These are phyloP conservation scores for Trichoderma citrinoviride DNA, from an alignment of 2,329 filamentous ascomycete genomes.

Conservation along the genomic window DNA sequence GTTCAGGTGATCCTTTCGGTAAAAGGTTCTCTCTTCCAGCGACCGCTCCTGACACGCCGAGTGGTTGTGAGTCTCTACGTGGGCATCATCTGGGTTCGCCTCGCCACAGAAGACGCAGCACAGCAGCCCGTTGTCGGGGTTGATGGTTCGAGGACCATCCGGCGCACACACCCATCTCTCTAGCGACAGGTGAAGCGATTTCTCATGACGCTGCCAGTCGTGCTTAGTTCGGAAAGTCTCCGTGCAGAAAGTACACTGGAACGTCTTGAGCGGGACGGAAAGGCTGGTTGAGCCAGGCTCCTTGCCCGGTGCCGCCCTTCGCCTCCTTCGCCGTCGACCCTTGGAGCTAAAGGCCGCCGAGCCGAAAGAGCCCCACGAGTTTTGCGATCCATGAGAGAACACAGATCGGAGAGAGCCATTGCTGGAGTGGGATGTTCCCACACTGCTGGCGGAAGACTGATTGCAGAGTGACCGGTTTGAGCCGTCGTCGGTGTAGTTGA, in stretches of 20 bases:
- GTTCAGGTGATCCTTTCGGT: constrained; percentile 65
- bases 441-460: constrained; percentile 58
- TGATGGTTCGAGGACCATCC: constrained; percentile 53
- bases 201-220: constrained; percentile 70
- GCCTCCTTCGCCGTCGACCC: constrained; percentile 49
- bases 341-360: constrained; percentile 44
- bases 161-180: constrained; percentile 65
- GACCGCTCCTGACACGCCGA: constrained; percentile 65
- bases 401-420: constrained; percentile 57
- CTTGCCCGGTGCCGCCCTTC: constrained; percentile 39
- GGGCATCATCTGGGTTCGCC: constrained; percentile 42
- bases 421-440: constrained; percentile 60
- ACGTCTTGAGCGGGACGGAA: constrained; percentile 51
- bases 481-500: constrained; percentile 60
- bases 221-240: constrained; percentile 67
- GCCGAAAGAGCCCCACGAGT: constrained; percentile 53
- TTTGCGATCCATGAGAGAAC: constrained; percentile 57
- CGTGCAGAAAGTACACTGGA: constrained; percentile 68
- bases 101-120: constrained; percentile 60
- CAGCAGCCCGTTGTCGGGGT: constrained; percentile 56
- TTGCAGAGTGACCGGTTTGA: constrained; percentile 57
- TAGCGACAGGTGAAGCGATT: constrained; percentile 62
- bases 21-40: constrained; percentile 61
- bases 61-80: constrained; percentile 41
- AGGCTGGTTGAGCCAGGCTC: constrained; percentile 36